Evolutionary conservation across 73 alveolate species (phyloP), one percentile per base, ranked within the genome.

Genomic region (Breviolum minutum): DNA sequence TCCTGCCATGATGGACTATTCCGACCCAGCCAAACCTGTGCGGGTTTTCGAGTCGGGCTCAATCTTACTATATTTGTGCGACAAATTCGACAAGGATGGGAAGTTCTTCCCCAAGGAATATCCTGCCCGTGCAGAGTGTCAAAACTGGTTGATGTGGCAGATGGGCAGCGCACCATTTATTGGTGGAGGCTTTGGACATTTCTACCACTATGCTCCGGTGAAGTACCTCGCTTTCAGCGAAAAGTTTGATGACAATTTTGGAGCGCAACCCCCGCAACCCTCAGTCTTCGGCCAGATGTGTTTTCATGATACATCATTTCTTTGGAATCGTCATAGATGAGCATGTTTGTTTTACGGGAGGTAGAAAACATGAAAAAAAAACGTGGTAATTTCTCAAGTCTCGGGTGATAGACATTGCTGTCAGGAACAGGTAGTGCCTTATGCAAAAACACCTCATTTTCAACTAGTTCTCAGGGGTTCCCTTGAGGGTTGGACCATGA

Each of bases 161-260:
- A 90, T 90, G 97, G 97, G 97, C 63, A 69, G 87, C 24, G 97
- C 97, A 16, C 97, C 97, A 4, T 90, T 90, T 87, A 90, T 90
- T 60, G 97, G 97, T 54, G 97, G 97, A 26, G 97, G 97, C 63
- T 90, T 90, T n/a, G 97, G 97, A n/a, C 97, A 90, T 76, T 90
- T 90, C 97, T 90, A 71, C 76, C 81, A 90, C 97, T 90, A 90
- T 74, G 97, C 97, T 40, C 97, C 97, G 5, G 64, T 90, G 77
- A 90, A 90, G 97, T 54, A 20, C n/a, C 87, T 71, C n/a, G 97
- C 30, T 61, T 89, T 12, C 20, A 12, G 66, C n/a, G 16, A 27
- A 22, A 11, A 32, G 40, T 48, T 6, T 16, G 87, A 7, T 40
- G 29, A 79, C 77, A 14, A 68, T 68, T 22, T 68, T 68, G 77